phyloP scores from a whole-genome alignment of 2,329 filamentous ascomycete species.

The Pestalotiopsis sp. region DNA sequence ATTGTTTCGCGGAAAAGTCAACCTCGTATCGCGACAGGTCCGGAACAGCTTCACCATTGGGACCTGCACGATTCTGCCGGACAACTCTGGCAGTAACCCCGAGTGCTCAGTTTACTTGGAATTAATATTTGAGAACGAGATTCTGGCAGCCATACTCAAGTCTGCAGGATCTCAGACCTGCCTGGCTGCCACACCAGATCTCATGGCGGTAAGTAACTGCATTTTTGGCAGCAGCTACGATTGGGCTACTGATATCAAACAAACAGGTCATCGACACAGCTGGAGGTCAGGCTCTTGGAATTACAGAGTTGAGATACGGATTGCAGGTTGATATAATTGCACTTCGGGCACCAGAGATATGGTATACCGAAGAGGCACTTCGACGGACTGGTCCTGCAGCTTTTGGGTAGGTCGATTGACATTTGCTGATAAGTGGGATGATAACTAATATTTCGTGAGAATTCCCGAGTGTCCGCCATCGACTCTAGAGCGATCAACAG shows the following conservation, averaged over 20 bases:
- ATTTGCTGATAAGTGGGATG: neutral
- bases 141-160: neutral
- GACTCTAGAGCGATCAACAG: neutral
- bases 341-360: conserved; percentile 1
- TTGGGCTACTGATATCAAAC: no score
- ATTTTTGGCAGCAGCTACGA: no score
- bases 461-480: neutral
- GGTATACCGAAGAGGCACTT: neutral
- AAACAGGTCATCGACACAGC: neutral
- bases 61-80: neutral
- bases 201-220: neutral
- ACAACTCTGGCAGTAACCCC: neutral
- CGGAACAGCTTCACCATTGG: neutral
- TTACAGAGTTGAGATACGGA: neutral
- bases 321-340: neutral
- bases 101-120: neutral
- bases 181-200: neutral
- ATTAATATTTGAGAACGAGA: neutral
- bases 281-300: neutral
- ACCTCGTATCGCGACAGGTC: neutral
- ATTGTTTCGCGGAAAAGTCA: neutral
- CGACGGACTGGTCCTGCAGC: neutral
- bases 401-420: neutral
- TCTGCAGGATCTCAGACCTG: neutral
- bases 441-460: neutral